Conservation (phyloP, 805 yeast species). For the Lachancea nothofagi region DNA sequence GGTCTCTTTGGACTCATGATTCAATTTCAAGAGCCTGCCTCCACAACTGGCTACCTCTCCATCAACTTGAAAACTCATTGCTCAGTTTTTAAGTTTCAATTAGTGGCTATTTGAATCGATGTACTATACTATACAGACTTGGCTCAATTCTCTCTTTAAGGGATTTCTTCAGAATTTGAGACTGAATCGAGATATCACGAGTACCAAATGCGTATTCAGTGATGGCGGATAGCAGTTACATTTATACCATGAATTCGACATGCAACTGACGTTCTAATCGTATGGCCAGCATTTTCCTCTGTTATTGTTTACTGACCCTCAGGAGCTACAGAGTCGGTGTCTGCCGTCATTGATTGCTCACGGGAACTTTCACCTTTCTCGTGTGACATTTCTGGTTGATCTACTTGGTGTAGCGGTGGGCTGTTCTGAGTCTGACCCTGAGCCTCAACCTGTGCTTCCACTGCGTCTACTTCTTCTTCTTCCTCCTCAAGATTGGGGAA, state of each 20-base stretch:
- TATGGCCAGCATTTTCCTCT: too few species aligned
- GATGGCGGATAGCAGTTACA: too few species aligned
- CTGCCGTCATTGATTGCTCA: slow-evolving; percentile 4
- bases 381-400: background rate
- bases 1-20: slow-evolving; percentile 64
- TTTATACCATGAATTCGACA: too few species aligned
- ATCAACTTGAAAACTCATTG: slow-evolving; percentile 41
- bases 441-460: background rate
- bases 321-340: slow-evolving; percentile 4
- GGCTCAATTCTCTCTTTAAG: too few species aligned
- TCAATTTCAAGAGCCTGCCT: slow-evolving; percentile 69
- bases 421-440: slow-evolving; percentile 6
- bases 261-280: too few species aligned
- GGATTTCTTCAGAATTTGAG: too few species aligned
- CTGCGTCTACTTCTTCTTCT: slow-evolving; percentile 14
- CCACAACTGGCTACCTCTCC: slow-evolving; percentile 58
- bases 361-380: slow-evolving; percentile 4
- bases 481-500: slow-evolving; percentile 36
- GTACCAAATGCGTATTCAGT: background rate
- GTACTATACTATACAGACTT: too few species aligned
- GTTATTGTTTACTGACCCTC: background rate
- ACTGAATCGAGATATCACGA: too few species aligned
- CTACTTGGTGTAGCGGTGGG: slow-evolving; percentile 5
- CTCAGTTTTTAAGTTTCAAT: background rate
- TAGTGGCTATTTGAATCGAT: background rate